Percentiles rank a stretch among this genome's conserved stretches.
Conservation (phyloP, 331 rosid genomes). For the Pyracantha coccinea region DNA sequence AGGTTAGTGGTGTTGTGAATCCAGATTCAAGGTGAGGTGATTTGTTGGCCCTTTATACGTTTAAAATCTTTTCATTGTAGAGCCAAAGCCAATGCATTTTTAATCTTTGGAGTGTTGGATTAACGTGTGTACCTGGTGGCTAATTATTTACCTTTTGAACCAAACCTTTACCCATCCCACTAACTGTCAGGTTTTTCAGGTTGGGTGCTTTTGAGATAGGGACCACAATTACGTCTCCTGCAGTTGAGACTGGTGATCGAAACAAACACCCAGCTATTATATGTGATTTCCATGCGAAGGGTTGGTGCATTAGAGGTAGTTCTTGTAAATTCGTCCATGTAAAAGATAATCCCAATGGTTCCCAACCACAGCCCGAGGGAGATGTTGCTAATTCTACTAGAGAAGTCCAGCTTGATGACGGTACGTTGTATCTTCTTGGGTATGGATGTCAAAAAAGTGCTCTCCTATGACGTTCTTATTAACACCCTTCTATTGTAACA, state of each 20-base stretch:
- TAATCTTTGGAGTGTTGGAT: conserved; percentile 9
- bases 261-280: conserved; percentile 42
- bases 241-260: conserved; percentile 39
- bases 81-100: conserved; percentile 9
- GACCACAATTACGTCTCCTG: conserved; percentile 39
- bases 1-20: conserved; percentile 15
- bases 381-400: conserved; percentile 35
- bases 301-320: conserved; percentile 91
- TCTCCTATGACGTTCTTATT: conserved; percentile 27
- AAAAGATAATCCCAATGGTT: conserved; percentile 30
- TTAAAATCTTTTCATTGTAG: conserved; percentile 17
- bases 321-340: conserved; percentile 82
- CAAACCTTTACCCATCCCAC: conserved; percentile 20
- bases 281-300: conserved; percentile 77
- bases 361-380: conserved; percentile 42
- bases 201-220: conserved; percentile 35
- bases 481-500: conserved; percentile 37
- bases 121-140: conserved; percentile 15
- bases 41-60: conserved; percentile 1
- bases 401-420: conserved; percentile 56
- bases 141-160: conserved; percentile 16
- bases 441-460: conserved; percentile 24
- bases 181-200: conserved; percentile 42
- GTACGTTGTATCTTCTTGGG: conserved; percentile 38
- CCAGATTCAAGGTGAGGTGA: conserved; percentile 53